Evolutionary conservation across 2,329 filamentous ascomycete genomes (phyloP), one percentile per base, ranked within the genome.

Genomic region (Arachnopeziza araneosa): DNA sequence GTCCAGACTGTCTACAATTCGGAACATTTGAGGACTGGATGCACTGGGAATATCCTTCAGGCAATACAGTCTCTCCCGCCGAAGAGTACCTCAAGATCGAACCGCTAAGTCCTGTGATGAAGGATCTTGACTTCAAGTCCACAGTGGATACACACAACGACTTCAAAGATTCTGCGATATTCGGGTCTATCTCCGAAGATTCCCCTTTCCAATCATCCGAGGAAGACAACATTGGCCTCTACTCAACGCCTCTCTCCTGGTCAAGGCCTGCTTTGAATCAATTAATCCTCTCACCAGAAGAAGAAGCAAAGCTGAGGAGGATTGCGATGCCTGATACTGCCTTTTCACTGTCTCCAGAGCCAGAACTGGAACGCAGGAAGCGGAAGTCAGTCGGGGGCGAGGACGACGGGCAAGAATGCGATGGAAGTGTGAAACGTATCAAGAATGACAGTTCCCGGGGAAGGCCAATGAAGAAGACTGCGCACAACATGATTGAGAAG

Each of bases 391-490:
- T 63, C 19, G 59, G 66, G 12, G 68, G 69, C 26, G 70, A 69
- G 19, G 64, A 66, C 3, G 66, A 70, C 1, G 64, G 61, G 9
- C 66, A 83, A 24, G 82, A 85, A 53, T 83, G 87, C 2, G 55
- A 60, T 5, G 55, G 56, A 44, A 44, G 36, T 44, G 17, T 14
- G 36, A 44, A 44, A 19, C 10, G 36, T 17, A 44, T 14, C 36
- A 44, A 44, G 36, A 44, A 44, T 19, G 36, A 44, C 4, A 44
- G 17, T 19, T 14, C 36, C 10, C 36, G 36, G 4, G 36, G 12
- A 14, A 44, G 36, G 17, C 80, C 80, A 0, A 75, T 80, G 21
- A 92, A 91, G 77, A 93, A 92, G 78, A 89, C 88, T 7, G 36
- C 60, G 17, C 60, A 58, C 30, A 55, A 62, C 30, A 58, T 55